Percentiles rank a stretch among this genome's conserved stretches.
These are phyloP conservation scores for Cryphonectria naterciae DNA, from an alignment of 2,329 filamentous ascomycete genomes.

Conservation along the genomic window DNA sequence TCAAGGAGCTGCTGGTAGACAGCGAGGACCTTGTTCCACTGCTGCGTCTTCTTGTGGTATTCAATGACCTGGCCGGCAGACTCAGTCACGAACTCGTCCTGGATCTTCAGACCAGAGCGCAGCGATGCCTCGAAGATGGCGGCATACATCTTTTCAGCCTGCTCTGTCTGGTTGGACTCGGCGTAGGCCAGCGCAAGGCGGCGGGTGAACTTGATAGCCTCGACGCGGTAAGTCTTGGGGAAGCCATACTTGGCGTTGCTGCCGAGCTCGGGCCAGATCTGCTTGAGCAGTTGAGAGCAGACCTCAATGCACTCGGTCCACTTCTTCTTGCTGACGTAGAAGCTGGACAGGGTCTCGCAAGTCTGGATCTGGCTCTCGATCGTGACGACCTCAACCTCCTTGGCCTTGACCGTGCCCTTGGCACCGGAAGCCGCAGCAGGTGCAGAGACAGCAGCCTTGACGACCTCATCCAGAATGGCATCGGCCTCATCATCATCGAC, in stretches of 20 bases:
- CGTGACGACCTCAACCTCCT: slow-evolving; percentile 26
- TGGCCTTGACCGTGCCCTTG: slow-evolving; percentile 22
- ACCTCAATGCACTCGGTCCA: slow-evolving; percentile 28
- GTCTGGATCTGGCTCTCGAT: slow-evolving; percentile 30
- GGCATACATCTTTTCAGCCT: slow-evolving; percentile 31
- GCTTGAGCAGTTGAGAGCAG: slow-evolving; percentile 29
- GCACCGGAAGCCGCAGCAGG: slow-evolving; percentile 11
- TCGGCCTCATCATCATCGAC: slow-evolving; percentile 29
- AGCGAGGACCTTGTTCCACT: slow-evolving; percentile 31
- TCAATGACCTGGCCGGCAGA: slow-evolving; percentile 30
- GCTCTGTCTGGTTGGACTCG: slow-evolving; percentile 32
- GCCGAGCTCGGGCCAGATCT: slow-evolving; percentile 30
- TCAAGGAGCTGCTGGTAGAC: slow-evolving; percentile 32
- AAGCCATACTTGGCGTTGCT: slow-evolving; percentile 29
- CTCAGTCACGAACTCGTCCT: slow-evolving; percentile 31
- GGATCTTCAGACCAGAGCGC: slow-evolving; percentile 31
- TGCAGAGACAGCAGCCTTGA: slow-evolving; percentile 23
- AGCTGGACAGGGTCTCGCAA: slow-evolving; percentile 28
- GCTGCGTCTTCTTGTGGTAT: slow-evolving; percentile 31
- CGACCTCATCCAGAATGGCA: slow-evolving; percentile 27
- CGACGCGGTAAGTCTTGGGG: slow-evolving; percentile 29
- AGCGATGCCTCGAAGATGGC: slow-evolving; percentile 32
- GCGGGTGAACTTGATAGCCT: slow-evolving; percentile 29
- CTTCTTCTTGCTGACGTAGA: slow-evolving; percentile 29
- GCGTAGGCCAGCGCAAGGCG: slow-evolving; percentile 29